phyloP scores from a whole-genome alignment of 129 eudicot genomes.

The Heracleum sosnowskyi region DNA sequence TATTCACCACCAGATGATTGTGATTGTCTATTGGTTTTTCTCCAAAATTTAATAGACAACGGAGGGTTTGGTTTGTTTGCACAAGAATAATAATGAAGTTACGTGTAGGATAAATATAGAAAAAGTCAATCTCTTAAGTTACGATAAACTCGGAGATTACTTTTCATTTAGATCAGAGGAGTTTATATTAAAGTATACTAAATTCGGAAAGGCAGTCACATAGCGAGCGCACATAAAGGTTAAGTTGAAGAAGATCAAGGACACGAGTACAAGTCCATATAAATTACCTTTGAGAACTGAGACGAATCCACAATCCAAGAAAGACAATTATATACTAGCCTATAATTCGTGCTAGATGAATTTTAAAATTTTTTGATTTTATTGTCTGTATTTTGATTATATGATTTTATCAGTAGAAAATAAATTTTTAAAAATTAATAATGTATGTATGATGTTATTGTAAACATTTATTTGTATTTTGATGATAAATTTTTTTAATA shows the following conservation, averaged over 20 bases:
- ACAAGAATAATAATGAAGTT: not conserved
- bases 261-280: not conserved
- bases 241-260: not conserved
- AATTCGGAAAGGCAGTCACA: not conserved
- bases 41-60: not conserved
- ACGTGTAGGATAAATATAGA: not conserved
- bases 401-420: too few relatives aligned
- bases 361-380: too few relatives aligned
- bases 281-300: conserved; percentile 61
- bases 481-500: too few relatives aligned
- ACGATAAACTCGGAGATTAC: not conserved
- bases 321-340: too few relatives aligned
- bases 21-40: not conserved
- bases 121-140: not conserved
- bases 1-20: not conserved
- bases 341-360: too few relatives aligned
- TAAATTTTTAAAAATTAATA: too few relatives aligned
- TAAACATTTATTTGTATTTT: too few relatives aligned
- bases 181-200: not conserved
- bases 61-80: not conserved
- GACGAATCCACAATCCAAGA: conserved; percentile 70
- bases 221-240: not conserved
- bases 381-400: too few relatives aligned
- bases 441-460: too few relatives aligned
- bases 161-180: not conserved